Base-by-base conservation (phyloP, 2,329 filamentous ascomycete species). In the Penicillium sp. region DNA sequence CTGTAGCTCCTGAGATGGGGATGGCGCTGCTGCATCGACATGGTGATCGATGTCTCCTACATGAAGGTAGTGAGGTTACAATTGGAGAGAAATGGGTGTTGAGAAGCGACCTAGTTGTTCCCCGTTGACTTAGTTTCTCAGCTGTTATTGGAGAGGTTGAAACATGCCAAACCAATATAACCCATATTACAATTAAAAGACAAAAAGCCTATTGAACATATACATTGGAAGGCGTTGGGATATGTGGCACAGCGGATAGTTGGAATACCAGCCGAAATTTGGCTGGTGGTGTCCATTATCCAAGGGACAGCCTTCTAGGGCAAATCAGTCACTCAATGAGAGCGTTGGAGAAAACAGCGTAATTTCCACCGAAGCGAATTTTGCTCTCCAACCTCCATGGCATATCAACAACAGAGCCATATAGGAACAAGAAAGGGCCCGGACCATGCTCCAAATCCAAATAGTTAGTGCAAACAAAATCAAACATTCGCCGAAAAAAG, bases 51-150 rank as follows among this genome's bases (percentile, higher is more conserved):
- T 97, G 94, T 78, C 86, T 97, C 81, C 79, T 97, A 71, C 93
- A 97, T 76, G 93, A 97, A 77, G 93, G 93, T 0, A 85, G 86
- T 61, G 89, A 96, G 73, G 93, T 97, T 0, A 84, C 80, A 1
- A 83, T 85, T 47, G 93, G 93, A 9, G 92, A 96, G 79, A 97
- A 97, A 78, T 97, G 93, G 93, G 89, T 97, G 63, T 85, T 97
- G 63, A 83, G 93, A 67, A 96, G 90, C 65, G 93, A 97, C 81
- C 77, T 97, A 47, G 78, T 82, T 35, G 79, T 82, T 56, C 70
- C 65, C 41, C 69, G 75, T 62, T 79, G 65, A 75, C 9, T 41
- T 55, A 21, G 44, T 35, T 58, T 47, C 21, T 15, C 5, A 41
- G 13, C 11, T 15, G 15, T 15, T 41, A 41, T 41, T 41, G 35